Evolutionary conservation across 345 rosid genomes (phyloP).

Genomic region (Pelargonium nanum): DNA sequence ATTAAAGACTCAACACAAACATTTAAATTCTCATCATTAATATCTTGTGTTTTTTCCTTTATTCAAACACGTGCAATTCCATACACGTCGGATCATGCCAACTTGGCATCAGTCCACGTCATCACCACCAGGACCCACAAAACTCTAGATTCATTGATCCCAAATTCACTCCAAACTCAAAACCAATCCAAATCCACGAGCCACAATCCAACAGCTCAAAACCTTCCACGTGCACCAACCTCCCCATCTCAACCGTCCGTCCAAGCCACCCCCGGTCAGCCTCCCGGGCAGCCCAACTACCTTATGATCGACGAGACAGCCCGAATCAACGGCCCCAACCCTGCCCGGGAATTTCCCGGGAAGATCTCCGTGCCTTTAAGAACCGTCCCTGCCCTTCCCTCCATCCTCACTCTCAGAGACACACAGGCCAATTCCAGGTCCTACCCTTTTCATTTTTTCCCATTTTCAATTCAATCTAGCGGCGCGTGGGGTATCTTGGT

Average conservation of each 20-base stretch:
- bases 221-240: too few relatives aligned
- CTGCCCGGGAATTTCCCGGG: slow-evolving; percentile 33
- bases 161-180: background rate
- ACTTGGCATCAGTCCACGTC: background rate
- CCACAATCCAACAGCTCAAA: too few relatives aligned
- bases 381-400: slow-evolving; percentile 23
- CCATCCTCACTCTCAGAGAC: slow-evolving; percentile 41
- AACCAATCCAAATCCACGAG: background rate
- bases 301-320: slow-evolving; percentile 10
- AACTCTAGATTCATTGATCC: too few relatives aligned
- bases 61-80: too few relatives aligned
- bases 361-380: slow-evolving; percentile 57
- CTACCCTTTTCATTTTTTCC: background rate
- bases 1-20: too few relatives aligned
- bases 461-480: too few relatives aligned
- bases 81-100: too few relatives aligned
- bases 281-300: slow-evolving; percentile 10
- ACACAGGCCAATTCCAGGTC: slow-evolving; percentile 23
- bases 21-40: too few relatives aligned
- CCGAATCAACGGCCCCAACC: slow-evolving; percentile 9
- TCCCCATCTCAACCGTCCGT: too few relatives aligned
- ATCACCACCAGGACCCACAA: background rate
- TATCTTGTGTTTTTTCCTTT: too few relatives aligned
- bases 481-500: background rate
- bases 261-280: slow-evolving; percentile 24